phyloP scores from a whole-genome alignment of 108 stramenopile species.

The Nitzschia sp. region DNA sequence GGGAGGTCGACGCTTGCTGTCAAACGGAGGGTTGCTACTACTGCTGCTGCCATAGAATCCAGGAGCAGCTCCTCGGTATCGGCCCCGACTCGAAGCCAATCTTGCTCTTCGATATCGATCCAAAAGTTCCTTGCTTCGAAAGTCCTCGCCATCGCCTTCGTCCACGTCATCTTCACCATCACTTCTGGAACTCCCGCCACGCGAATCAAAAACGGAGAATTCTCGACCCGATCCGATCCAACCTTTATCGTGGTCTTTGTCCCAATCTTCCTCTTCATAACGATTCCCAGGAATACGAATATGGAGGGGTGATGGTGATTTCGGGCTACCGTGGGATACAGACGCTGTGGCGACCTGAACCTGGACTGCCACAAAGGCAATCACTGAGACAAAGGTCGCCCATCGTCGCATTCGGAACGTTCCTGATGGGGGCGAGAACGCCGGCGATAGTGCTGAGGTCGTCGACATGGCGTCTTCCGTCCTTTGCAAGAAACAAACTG shows the following conservation, averaged over 20 bases:
- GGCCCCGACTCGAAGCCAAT: not conserved
- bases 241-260: not conserved
- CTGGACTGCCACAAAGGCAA: not conserved
- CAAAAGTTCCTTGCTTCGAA: not conserved
- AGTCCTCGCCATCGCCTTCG: not conserved
- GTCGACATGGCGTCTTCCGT: too few species aligned
- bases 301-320: not conserved
- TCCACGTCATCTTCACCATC: not conserved
- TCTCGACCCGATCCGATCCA: slow-evolving; percentile 41
- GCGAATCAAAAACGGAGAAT: slow-evolving; percentile 36
- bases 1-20: not conserved
- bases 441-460: too few species aligned
- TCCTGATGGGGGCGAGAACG: too few species aligned
- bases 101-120: not conserved
- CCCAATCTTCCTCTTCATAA: not conserved
- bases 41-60: not conserved
- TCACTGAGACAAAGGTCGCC: not conserved
- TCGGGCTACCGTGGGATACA: not conserved
- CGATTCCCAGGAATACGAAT: slow-evolving; percentile 10
- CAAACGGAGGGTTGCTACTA: not conserved
- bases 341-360: not conserved
- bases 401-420: too few species aligned
- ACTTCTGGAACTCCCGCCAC: not conserved
- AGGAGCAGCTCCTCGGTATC: not conserved
- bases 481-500: too few species aligned